Evolutionary conservation across 805 yeast genomes (phyloP).

Genomic region (Kodamaea neixiangensis): DNA sequence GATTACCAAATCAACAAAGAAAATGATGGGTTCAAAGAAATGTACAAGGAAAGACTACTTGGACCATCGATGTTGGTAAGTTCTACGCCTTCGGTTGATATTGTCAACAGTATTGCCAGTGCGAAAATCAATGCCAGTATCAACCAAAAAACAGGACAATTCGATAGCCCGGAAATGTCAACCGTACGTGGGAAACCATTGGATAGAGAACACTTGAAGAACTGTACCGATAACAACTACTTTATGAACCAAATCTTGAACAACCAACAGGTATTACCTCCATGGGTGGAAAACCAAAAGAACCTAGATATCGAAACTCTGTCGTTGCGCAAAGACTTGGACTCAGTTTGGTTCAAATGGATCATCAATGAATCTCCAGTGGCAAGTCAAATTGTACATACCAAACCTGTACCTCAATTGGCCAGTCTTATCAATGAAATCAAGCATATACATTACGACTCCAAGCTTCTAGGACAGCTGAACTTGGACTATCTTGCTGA

Average conservation of each 20-base stretch:
- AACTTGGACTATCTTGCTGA: constrained; percentile 23
- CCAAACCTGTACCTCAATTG: constrained; percentile 4
- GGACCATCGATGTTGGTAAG: constrained; percentile 55
- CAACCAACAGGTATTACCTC: constrained; percentile 79
- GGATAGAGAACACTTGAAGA: constrained; percentile 51
- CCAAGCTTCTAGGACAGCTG: constrained; percentile 3
- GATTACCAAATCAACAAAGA: constrained; percentile 59
- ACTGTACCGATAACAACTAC: constrained; percentile 65
- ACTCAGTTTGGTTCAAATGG: constrained; percentile 23
- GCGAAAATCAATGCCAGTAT: constrained; percentile 65
- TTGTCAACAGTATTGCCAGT: constrained; percentile 70
- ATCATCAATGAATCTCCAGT: constrained; percentile 11
- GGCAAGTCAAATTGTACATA: constrained; percentile 1
- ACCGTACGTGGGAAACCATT: constrained; percentile 62
- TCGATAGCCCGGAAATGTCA: constrained; percentile 50
- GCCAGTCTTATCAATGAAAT: constrained; percentile 1
- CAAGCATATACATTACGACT: not conserved
- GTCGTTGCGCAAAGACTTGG: constrained; percentile 48
- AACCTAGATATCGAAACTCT: constrained; percentile 51
- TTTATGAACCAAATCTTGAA: constrained; percentile 76
- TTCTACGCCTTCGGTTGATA: constrained; percentile 47
- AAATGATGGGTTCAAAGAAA: constrained; percentile 52
- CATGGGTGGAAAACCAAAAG: constrained; percentile 84
- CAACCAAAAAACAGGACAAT: constrained; percentile 70
- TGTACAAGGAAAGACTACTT: constrained; percentile 63